These are phyloP conservation scores for Boletus vermiculosoides DNA, from an alignment of 768 basidiomycete genomes.

Conservation along the genomic window DNA sequence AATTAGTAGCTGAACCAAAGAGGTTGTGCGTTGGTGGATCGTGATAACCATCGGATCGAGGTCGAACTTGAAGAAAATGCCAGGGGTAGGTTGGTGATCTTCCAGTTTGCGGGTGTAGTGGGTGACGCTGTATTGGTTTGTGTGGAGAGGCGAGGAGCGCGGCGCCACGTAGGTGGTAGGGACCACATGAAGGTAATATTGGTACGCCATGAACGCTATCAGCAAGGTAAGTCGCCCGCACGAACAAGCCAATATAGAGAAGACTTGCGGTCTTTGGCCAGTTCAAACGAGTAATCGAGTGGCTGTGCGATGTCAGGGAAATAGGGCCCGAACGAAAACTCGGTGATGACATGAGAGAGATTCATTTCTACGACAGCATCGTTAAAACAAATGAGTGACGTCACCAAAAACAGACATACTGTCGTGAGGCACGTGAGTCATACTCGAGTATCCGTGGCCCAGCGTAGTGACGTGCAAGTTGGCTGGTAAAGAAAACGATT, in stretches of 20 bases:
- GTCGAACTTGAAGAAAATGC: constrained; percentile 99
- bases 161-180: constrained; percentile 90
- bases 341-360: constrained; percentile 91
- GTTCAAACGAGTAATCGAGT: constrained; percentile 85
- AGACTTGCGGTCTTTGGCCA: constrained; percentile 58
- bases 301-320: constrained; percentile 96
- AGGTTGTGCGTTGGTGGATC: constrained; percentile 85
- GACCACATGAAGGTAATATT: constrained; percentile 94
- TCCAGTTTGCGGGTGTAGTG: constrained; percentile 79
- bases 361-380: constrained; percentile 74
- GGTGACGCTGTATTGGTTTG: constrained; percentile 92
- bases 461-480: constrained; percentile 94
- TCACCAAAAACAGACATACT: constrained; percentile 46
- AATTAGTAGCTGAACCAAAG: constrained; percentile 78
- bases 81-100: constrained; percentile 80
- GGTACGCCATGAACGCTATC: constrained; percentile 84
- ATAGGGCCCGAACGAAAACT: constrained; percentile 95
- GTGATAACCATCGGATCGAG: constrained; percentile 86
- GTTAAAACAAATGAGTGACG: not conserved
- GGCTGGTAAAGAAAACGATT: constrained; percentile 39
- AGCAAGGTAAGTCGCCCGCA: not conserved
- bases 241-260: not conserved
- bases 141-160: constrained; percentile 59
- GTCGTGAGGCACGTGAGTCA: constrained; percentile 82
- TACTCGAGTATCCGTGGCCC: constrained; percentile 90